Evolutionary conservation across 2,329 filamentous ascomycete species (phyloP).

Genomic region (Aspergillus persii): DNA sequence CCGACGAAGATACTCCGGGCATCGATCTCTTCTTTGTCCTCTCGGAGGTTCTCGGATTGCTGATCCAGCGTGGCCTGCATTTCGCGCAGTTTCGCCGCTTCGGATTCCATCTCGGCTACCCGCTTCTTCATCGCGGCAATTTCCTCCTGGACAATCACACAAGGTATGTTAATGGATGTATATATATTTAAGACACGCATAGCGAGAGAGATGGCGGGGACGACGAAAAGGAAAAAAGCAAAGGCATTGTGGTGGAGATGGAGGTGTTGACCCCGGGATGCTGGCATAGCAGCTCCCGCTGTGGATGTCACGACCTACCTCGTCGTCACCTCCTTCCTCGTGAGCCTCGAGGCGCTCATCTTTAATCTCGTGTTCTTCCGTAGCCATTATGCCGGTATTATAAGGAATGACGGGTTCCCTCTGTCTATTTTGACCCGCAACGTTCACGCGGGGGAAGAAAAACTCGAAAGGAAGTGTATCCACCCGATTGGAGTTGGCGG

Average conservation of each 20-base stretch:
- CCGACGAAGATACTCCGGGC: constrained; percentile 95
- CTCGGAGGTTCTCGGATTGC: constrained; percentile 75
- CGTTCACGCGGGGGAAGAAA: constrained; percentile 14
- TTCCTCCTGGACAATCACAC: constrained; percentile 58
- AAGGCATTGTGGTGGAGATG: background rate
- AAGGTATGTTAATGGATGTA: constrained; percentile 2
- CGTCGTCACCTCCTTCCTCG: constrained; percentile 45
- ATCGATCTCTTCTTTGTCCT: constrained; percentile 95
- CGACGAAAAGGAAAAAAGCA: background rate
- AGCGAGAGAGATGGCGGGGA: background rate
- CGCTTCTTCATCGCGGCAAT: constrained; percentile 83
- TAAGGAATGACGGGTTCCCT: background rate
- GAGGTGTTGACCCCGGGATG: background rate
- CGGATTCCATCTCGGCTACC: constrained; percentile 87
- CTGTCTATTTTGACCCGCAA: background rate
- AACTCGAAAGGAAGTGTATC: constrained; percentile 15
- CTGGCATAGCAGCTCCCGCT: background rate
- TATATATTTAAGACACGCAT: background rate
- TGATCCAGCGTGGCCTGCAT: constrained; percentile 86
- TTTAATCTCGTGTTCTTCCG: constrained; percentile 37
- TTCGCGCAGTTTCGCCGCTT: constrained; percentile 79
- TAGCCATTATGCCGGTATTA: constrained; percentile 27
- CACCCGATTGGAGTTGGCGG: constrained; percentile 14
- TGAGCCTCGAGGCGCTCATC: constrained; percentile 39
- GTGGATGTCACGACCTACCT: constrained; percentile 33